Percentiles rank a stretch among this genome's conserved stretches.
Evolutionary conservation across 2,329 filamentous ascomycete species (phyloP).

Genomic region (Dryadomyces quercus-mongolicae): DNA sequence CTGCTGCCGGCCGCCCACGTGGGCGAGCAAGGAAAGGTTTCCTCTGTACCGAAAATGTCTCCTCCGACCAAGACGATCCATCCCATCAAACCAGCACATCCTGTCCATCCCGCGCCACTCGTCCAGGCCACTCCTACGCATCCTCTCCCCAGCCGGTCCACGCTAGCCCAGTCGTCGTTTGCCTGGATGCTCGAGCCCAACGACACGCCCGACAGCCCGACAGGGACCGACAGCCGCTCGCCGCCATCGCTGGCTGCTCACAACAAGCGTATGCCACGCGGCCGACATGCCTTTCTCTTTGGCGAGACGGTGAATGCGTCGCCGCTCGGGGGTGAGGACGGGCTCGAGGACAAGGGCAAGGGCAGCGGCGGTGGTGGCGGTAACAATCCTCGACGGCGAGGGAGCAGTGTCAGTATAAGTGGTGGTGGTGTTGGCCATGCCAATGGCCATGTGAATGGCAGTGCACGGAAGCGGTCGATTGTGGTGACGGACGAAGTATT

Average conservation of each 20-base stretch:
- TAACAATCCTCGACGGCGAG: not conserved
- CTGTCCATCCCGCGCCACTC: slow-evolving; percentile 1
- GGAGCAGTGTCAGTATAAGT: not conserved
- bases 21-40: too few relatives aligned
- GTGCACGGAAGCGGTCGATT: slow-evolving; percentile 17
- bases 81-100: not conserved
- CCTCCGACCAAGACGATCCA: not conserved
- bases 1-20: not conserved
- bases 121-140: slow-evolving; percentile 11
- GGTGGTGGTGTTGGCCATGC: not conserved
- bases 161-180: slow-evolving; percentile 62
- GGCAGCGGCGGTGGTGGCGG: not conserved
- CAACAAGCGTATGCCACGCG: slow-evolving; percentile 21
- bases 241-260: not conserved
- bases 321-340: slow-evolving; percentile 16
- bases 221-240: not conserved
- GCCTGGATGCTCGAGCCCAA: slow-evolving; percentile 67
- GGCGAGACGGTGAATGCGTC: slow-evolving; percentile 31
- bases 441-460: slow-evolving; percentile 7
- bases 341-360: slow-evolving; percentile 20
- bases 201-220: slow-evolving; percentile 19
- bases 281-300: slow-evolving; percentile 48
- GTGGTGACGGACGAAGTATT: slow-evolving; percentile 38
- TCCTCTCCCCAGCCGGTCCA: slow-evolving; percentile 49
- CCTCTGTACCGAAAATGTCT: too few relatives aligned